phyloP scores from a whole-genome alignment of 179 eudicot species.

The Actinidia chinensis region DNA sequence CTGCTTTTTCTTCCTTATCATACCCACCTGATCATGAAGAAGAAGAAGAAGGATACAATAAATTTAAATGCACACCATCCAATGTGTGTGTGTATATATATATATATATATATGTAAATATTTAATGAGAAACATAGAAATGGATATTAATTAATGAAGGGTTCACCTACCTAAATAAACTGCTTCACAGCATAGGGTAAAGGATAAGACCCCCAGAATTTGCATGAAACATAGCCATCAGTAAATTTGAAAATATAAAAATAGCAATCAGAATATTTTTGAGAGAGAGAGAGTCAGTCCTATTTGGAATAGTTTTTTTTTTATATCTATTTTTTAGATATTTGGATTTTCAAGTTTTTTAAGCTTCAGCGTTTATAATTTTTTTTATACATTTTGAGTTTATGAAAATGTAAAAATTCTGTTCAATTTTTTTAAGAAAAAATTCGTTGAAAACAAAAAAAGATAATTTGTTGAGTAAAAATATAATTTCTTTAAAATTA shows the following conservation, averaged over 20 bases:
- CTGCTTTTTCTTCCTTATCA: slow-evolving; percentile 12
- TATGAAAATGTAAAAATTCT: no score
- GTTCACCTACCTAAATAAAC: slow-evolving; percentile 63
- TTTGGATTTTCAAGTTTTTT: no score
- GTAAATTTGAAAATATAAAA: background rate
- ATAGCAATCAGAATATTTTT: background rate
- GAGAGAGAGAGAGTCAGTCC: slow-evolving; percentile 4
- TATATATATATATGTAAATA: background rate
- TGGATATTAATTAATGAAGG: background rate
- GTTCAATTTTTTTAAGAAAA: no score
- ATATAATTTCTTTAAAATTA: no score
- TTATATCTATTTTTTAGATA: no score
- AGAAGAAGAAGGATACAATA: background rate
- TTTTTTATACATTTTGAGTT: no score
- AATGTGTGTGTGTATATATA: background rate
- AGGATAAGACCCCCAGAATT: slow-evolving; percentile 9
- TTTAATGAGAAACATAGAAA: background rate
- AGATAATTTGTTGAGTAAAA: no score
- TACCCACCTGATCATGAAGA: slow-evolving; percentile 32
- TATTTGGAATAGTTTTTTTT: no score
- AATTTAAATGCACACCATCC: slow-evolving; percentile 8
- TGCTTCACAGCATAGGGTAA: slow-evolving; percentile 21
- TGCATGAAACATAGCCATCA: slow-evolving; percentile 3
- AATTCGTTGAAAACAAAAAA: no score
- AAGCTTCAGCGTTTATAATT: no score